phyloP scores from a whole-genome alignment of 2,329 filamentous ascomycete species.

The Aspergillus latus region DNA sequence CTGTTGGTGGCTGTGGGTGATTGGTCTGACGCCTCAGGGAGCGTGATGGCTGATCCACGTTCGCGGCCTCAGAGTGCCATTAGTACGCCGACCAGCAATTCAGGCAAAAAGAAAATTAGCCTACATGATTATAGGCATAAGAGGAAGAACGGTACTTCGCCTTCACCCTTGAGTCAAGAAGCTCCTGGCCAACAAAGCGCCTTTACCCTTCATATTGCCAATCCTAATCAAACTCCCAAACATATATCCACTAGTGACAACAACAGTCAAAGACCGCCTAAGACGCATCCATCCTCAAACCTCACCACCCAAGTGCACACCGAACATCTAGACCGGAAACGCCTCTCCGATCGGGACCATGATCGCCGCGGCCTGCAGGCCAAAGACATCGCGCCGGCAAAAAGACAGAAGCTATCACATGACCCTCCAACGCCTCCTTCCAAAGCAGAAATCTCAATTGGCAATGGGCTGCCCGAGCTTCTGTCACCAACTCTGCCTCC shows the following conservation, averaged over 20 bases:
- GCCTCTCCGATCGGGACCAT: slow-evolving; percentile 25
- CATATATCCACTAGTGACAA: slow-evolving; percentile 18
- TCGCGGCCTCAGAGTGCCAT: slow-evolving; percentile 39
- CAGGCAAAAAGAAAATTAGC: slow-evolving; percentile 61
- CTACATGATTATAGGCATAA: slow-evolving; percentile 62
- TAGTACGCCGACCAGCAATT: slow-evolving; percentile 42
- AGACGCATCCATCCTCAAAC: slow-evolving; percentile 16
- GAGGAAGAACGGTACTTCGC: slow-evolving; percentile 38
- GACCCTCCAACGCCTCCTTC: slow-evolving; percentile 31
- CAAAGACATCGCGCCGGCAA: slow-evolving; percentile 33
- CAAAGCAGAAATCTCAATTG: slow-evolving; percentile 25
- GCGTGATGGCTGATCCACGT: slow-evolving; percentile 45
- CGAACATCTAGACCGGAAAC: slow-evolving; percentile 29
- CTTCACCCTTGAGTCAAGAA: slow-evolving; percentile 28
- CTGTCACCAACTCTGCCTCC: slow-evolving; percentile 45
- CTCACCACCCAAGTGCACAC: slow-evolving; percentile 16
- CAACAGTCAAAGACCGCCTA: slow-evolving; percentile 15
- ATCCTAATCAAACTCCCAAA: slow-evolving; percentile 26
- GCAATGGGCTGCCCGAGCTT: slow-evolving; percentile 36
- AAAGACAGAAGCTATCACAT: slow-evolving; percentile 43
- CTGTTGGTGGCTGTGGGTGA: slow-evolving; percentile 55
- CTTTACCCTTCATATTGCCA: slow-evolving; percentile 18
- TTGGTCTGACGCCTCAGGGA: slow-evolving; percentile 52
- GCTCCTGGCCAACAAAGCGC: slow-evolving; percentile 17
- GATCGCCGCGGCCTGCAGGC: slow-evolving; percentile 19